A percentile compares a stretch with the other conserved stretches of the same genome.
These are phyloP conservation scores for Fonsecaea nubica DNA, from an alignment of 2,329 filamentous ascomycete species.

Conservation along the genomic window DNA sequence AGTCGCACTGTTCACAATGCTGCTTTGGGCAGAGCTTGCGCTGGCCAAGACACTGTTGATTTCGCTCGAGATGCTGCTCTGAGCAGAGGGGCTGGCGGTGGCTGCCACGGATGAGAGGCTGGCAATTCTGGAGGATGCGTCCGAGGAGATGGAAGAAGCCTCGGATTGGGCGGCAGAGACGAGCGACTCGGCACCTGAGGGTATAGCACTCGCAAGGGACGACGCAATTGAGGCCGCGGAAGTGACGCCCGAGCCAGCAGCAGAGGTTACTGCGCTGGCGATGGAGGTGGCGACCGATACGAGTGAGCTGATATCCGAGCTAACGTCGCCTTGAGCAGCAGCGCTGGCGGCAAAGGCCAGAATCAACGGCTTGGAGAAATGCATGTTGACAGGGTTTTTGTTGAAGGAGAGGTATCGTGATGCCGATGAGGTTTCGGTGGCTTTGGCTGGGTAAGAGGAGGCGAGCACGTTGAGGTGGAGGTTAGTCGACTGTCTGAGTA, in stretches of 20 bases:
- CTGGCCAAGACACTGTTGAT: slow-evolving; percentile 32
- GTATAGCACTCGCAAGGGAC: slow-evolving; percentile 24
- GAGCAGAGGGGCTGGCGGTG: slow-evolving; percentile 24
- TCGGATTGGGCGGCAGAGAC: slow-evolving; percentile 25
- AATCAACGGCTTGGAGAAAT: slow-evolving; percentile 33
- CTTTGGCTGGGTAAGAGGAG: not conserved
- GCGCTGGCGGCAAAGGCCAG: slow-evolving; percentile 29
- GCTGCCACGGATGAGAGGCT: slow-evolving; percentile 31
- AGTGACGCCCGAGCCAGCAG: slow-evolving; percentile 12
- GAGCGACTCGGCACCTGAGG: slow-evolving; percentile 19
- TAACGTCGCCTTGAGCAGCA: slow-evolving; percentile 24
- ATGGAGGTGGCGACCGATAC: slow-evolving; percentile 27
- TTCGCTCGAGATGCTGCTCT: slow-evolving; percentile 31
- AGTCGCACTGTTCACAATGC: slow-evolving; percentile 22
- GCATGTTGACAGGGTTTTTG: slow-evolving; percentile 24
- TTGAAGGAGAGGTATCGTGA: not conserved
- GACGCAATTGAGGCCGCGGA: slow-evolving; percentile 28
- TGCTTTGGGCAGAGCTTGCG: slow-evolving; percentile 22
- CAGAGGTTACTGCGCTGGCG: slow-evolving; percentile 20
- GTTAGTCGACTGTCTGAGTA: not conserved
- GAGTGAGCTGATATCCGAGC: slow-evolving; percentile 27
- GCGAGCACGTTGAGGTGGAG: not conserved
- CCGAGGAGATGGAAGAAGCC: slow-evolving; percentile 22
- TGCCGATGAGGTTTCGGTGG: not conserved
- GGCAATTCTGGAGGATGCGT: slow-evolving; percentile 23